Evolutionary conservation across 2,329 filamentous ascomycete species (phyloP).

Genomic region (Fusarium oligoseptatum): DNA sequence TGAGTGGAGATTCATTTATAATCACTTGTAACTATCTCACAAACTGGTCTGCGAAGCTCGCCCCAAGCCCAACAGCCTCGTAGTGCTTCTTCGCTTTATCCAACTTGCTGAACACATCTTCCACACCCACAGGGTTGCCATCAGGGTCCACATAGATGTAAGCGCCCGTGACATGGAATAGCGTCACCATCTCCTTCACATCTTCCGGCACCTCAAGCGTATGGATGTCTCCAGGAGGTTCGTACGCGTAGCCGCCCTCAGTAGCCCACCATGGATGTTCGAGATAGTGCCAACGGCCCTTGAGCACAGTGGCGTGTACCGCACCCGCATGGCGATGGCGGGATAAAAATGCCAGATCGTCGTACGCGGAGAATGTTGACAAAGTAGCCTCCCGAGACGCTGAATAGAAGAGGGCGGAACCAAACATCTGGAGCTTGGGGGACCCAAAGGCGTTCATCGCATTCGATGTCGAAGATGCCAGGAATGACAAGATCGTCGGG

Average conservation of each 20-base stretch:
- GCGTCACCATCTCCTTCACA: neutral
- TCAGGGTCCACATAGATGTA: neutral
- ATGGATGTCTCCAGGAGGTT: conserved; percentile 53
- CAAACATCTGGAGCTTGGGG: neutral
- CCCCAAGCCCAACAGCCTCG: neutral
- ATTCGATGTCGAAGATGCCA: neutral
- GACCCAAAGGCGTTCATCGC: neutral
- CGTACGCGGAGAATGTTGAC: conserved; percentile 8
- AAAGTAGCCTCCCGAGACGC: neutral
- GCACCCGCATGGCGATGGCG: conserved; percentile 51
- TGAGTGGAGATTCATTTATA: too few species aligned
- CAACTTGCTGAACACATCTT: neutral
- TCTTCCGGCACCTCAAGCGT: conserved; percentile 24
- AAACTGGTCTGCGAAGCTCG: neutral
- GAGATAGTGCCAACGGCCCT: conserved; percentile 53
- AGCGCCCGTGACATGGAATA: neutral
- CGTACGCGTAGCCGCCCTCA: conserved; percentile 52
- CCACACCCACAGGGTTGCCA: neutral
- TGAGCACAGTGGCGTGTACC: conserved; percentile 50
- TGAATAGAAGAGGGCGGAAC: neutral
- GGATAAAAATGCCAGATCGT: conserved; percentile 49
- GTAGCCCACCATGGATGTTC: conserved; percentile 54
- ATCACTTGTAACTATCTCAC: neutral
- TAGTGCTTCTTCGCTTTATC: neutral
- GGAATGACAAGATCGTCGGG: neutral